A percentile compares a stretch with the other conserved stretches of the same genome.
phyloP scores from a whole-genome alignment of 2,329 filamentous ascomycete species.

The Fonsecaea erecta region DNA sequence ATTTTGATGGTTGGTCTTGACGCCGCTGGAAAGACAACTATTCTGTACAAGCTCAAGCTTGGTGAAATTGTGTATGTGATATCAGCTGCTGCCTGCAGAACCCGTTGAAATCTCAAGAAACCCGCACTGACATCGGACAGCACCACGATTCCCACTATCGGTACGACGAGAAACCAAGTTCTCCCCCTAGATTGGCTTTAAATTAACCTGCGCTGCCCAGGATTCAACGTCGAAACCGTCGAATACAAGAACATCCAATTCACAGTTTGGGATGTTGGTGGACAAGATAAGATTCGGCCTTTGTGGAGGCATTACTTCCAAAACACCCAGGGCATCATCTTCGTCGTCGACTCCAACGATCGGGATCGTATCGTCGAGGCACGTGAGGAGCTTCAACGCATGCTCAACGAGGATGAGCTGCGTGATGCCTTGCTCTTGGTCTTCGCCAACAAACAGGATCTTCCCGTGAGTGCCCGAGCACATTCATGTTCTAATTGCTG shows the following conservation, averaged over 20 bases:
- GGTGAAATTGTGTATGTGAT: conserved; percentile 56
- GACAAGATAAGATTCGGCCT: conserved; percentile 99
- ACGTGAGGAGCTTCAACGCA: conserved; percentile 92
- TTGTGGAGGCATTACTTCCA: conserved; percentile 99
- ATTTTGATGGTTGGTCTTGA: conserved; percentile 99
- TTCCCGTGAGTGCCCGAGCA: conserved; percentile 70
- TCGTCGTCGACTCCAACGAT: conserved; percentile 99
- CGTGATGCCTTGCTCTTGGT: conserved; percentile 95
- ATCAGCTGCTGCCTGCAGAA: not conserved
- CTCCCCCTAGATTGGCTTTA: conserved; percentile 2
- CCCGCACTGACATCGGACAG: conserved; percentile 59
- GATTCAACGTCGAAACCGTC: conserved; percentile 99
- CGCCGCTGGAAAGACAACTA: conserved; percentile 99
- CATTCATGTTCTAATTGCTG: conserved; percentile 9
- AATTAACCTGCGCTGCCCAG: conserved; percentile 51
- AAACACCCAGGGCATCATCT: conserved; percentile 99
- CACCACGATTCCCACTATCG: conserved; percentile 98
- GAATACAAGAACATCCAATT: conserved; percentile 99
- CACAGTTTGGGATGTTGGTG: conserved; percentile 99
- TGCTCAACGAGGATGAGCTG: conserved; percentile 99
- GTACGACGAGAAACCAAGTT: conserved; percentile 53
- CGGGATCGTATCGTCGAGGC: conserved; percentile 97
- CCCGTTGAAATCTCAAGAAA: not conserved
- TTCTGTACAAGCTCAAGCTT: conserved; percentile 99
- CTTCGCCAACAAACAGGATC: conserved; percentile 99